Conservation (phyloP, 345 rosid genomes). For the Euphorbia lathyris region DNA sequence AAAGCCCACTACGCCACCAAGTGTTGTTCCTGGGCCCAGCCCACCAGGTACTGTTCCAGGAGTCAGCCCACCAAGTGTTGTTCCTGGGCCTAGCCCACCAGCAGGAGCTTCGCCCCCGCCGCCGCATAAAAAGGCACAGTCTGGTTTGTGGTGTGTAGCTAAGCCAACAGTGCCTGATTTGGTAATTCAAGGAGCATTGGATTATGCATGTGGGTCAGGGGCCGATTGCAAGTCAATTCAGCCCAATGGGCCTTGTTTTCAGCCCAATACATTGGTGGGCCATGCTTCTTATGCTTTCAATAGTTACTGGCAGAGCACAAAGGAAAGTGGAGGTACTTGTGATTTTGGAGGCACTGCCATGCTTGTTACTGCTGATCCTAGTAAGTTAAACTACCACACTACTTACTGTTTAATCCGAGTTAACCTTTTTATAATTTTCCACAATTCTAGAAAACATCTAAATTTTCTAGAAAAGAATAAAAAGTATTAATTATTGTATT, state of each 20-base stretch:
- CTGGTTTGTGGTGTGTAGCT: slow-evolving; percentile 42
- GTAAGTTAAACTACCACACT: slow-evolving; percentile 17
- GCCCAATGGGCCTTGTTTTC: slow-evolving; percentile 34
- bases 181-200: slow-evolving; percentile 38
- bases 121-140: slow-evolving; percentile 18
- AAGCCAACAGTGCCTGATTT: slow-evolving; percentile 39
- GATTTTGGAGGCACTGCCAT: slow-evolving; percentile 53
- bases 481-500: too few species aligned
- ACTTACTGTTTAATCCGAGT: too few species aligned
- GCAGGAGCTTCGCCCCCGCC: slow-evolving; percentile 16
- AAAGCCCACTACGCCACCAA: slow-evolving; percentile 7
- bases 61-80: neutral
- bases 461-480: too few species aligned
- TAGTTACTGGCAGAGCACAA: slow-evolving; percentile 44
- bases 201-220: slow-evolving; percentile 50
- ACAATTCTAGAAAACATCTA: too few species aligned
- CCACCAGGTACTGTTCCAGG: neutral
- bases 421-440: neutral
- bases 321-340: slow-evolving; percentile 42
- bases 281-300: slow-evolving; percentile 54
- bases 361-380: slow-evolving; percentile 43
- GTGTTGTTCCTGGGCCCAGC: neutral
- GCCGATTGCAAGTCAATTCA: slow-evolving; percentile 43
- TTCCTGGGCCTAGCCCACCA: slow-evolving; percentile 17
- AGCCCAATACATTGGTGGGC: slow-evolving; percentile 37